These are phyloP conservation scores for Quercus agrifolia DNA, from an alignment of 306 rosid species.

Conservation along the genomic window DNA sequence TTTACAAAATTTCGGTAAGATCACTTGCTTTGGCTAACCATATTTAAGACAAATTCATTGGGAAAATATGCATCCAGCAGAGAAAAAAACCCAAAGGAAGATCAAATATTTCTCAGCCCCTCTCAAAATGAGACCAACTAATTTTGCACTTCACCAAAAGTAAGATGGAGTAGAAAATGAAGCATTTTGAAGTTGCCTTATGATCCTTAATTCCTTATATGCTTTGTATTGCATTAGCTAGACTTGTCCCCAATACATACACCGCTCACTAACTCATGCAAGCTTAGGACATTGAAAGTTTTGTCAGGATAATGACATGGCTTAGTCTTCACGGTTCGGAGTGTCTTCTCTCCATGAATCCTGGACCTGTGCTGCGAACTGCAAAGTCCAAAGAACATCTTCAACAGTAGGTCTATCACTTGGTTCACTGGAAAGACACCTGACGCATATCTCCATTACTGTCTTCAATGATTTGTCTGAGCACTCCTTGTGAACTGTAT, in stretches of 20 bases:
- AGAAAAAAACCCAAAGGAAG: background rate
- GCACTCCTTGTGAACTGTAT: slow-evolving; percentile 76
- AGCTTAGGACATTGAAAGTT: background rate
- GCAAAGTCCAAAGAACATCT: slow-evolving; percentile 92
- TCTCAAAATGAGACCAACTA: background rate
- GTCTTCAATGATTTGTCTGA: slow-evolving; percentile 71
- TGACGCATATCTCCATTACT: slow-evolving; percentile 82
- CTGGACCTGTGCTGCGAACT: slow-evolving; percentile 92
- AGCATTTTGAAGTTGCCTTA: background rate
- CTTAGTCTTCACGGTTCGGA: slow-evolving; percentile 38
- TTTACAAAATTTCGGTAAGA: no score
- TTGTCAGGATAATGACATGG: slow-evolving; percentile 33
- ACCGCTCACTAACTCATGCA: background rate
- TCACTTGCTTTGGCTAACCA: background rate
- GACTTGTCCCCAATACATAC: background rate
- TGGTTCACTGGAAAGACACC: slow-evolving; percentile 62
- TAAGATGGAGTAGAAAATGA: background rate
- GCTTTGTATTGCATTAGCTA: background rate
- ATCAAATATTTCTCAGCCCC: background rate
- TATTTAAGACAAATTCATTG: background rate
- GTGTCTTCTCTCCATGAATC: slow-evolving; percentile 48
- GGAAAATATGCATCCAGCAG: background rate
- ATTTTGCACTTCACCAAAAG: background rate
- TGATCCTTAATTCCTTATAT: no score
- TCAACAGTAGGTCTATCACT: slow-evolving; percentile 76